Base-by-base conservation (phyloP, 2,329 filamentous ascomycete species). In the Alternaria longipes region DNA sequence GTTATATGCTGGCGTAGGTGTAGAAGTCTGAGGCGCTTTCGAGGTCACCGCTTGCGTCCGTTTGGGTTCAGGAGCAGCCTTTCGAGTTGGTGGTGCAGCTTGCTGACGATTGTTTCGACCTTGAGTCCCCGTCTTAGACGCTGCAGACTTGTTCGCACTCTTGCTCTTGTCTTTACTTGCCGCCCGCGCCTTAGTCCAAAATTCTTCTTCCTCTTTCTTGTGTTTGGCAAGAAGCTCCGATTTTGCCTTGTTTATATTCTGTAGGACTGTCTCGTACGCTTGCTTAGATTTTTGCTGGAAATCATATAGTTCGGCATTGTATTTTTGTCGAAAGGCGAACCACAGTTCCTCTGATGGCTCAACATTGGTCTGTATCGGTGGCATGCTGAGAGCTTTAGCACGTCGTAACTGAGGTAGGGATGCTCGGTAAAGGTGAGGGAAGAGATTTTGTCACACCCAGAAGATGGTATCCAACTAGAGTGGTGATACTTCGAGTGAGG, bases 151-250 rank as follows among this genome's bases (percentile, higher is more conserved):
- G 3, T 34, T 36, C 0, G 7, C n/a, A 16, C 16, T 16, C 6
- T 38, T 26, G 2, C n/a, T 28, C 44, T 40, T 32, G 12, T 18
- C 22, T 2, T 9, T 7, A 2, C 14, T 4, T 42, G 24, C 22
- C 8, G 36, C 28, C n/a, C 26, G 41, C 2, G 34, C 22, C 20
- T 38, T 59, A 24, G 22, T 58, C 64, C 62, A 63, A 32, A 69
- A 63, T 0, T 54, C 38, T 2, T 51, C 20, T 30, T 68, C 57
- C 41, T 67, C 65, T 8, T 34, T 24, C 6, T 22, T 11, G 16
- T 69, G 65, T 4, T 24, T 60, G 4, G 49, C 54, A 8, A 57
- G 36, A 7, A 71, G 22, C 0, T 24, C 18, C 1, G 24, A 18
- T 22, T 40, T 34, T 16, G 30, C 42, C 1, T 22, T 34, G 2